Conservation (phyloP, 768 basidiomycete genomes). For the Termitomyces sp. region DNA sequence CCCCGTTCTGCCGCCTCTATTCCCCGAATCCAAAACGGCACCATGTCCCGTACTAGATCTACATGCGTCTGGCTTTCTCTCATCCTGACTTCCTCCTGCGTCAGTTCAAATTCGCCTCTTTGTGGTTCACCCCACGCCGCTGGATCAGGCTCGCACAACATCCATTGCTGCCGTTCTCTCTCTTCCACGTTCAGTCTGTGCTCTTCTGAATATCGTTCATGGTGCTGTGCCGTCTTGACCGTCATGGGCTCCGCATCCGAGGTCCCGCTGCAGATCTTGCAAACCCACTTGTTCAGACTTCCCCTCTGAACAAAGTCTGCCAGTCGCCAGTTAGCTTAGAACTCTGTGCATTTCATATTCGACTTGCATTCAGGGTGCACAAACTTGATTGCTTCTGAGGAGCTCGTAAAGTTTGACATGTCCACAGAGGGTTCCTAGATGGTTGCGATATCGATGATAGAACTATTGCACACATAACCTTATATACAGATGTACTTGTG, state of each 20-base stretch:
- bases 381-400: conserved; percentile 8
- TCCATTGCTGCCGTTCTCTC: conserved; percentile 14
- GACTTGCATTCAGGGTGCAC: conserved; percentile 13
- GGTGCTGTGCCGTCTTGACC: conserved; percentile 18
- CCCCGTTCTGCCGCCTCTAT: conserved; percentile 44
- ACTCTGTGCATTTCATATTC: not conserved
- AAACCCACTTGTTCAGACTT: conserved; percentile 23
- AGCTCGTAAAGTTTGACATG: conserved; percentile 10
- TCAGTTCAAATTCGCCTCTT: conserved; percentile 17
- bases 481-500: conserved; percentile 4
- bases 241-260: conserved; percentile 18
- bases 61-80: conserved; percentile 27
- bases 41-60: conserved; percentile 44
- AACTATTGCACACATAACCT: not conserved
- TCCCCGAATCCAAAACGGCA: conserved; percentile 50
- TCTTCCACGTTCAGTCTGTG: conserved; percentile 15
- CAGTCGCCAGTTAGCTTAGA: not conserved
- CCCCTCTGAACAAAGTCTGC: conserved; percentile 22
- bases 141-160: conserved; percentile 11
- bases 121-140: conserved; percentile 20
- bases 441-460: conserved; percentile 2
- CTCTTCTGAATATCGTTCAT: conserved; percentile 18
- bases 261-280: conserved; percentile 39
- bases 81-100: conserved; percentile 24
- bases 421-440: not conserved